Evolutionary conservation across 257 asterid species (phyloP).

Genomic region (Leptodermis oblonga): DNA sequence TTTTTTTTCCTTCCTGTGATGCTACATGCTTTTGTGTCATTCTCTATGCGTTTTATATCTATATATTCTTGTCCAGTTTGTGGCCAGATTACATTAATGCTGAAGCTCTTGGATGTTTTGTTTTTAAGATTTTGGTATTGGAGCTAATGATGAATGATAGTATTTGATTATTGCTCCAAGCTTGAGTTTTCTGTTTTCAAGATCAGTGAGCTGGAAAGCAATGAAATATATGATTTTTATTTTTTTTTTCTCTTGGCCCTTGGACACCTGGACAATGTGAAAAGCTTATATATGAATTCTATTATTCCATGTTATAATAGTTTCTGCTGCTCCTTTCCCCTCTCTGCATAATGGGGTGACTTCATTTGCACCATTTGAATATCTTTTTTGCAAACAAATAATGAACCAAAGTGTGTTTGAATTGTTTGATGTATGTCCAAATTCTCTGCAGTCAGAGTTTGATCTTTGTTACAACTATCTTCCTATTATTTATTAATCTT

Average conservation of each 20-base stretch:
- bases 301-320: neutral
- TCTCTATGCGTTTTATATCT: neutral
- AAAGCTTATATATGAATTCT: neutral
- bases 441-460: neutral
- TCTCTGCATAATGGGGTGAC: neutral
- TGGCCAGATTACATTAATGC: neutral
- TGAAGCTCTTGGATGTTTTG: neutral
- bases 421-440: neutral
- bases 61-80: neutral
- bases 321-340: neutral
- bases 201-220: neutral
- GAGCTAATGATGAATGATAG: neutral
- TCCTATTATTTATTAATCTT: conserved; percentile 16
- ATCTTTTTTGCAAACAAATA: neutral
- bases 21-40: neutral
- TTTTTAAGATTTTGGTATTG: neutral
- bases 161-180: neutral
- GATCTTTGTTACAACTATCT: neutral
- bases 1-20: neutral
- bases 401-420: neutral
- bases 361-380: neutral
- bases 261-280: neutral
- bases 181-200: neutral
- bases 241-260: neutral
- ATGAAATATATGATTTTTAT: neutral